Base-by-base conservation (phyloP, 2,329 filamentous ascomycete species). In the Curvularia sp. region DNA sequence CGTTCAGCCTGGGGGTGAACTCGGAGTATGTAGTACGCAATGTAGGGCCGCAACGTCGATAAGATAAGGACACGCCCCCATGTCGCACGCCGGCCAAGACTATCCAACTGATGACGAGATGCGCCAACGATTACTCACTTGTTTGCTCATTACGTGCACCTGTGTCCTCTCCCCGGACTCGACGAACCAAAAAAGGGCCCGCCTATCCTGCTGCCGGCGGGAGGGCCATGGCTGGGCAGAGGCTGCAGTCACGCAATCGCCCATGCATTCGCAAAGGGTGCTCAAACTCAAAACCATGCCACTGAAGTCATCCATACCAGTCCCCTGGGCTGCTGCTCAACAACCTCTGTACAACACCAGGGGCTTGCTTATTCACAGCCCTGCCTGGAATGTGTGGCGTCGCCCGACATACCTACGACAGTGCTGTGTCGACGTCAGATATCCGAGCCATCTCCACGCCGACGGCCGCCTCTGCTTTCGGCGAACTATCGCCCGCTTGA, bases 41-140 rank as follows among this genome's bases (percentile, higher is more conserved):
- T 31, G 55, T 46, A 52, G 26, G 43, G 43, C 52, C 24, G 43
- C 38, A 39, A 39, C 39, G 26, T 26, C 53, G 54, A 57, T 57
- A 57, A 57, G 58, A 61, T 58, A 61, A 52, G 35, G 48, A 54
- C 15, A 38, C 30, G 39, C 59, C 41, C 50, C 46, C 50, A 48
- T 57, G 56, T 47, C 52, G 20, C 43, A 30, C 61, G 22, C 49
- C 55, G 55, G n/a, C 13, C 13, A 15, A 28, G 5, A 51, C 58
- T 39, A 52, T 63, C 50, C 58, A 31, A 58, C 30, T 57, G 53
- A 64, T 63, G 56, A 52, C 59, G 61, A 61, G 49, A 64, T 67
- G 61, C 53, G 61, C 55, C 55, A 46, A 47, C 43, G 24, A 60
- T 64, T 44, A 64, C 59, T 44, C 28, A 49, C 38, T 28, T 15